phyloP scores from a whole-genome alignment of 441 rosid genomes.

The Erysimum pusillum region DNA sequence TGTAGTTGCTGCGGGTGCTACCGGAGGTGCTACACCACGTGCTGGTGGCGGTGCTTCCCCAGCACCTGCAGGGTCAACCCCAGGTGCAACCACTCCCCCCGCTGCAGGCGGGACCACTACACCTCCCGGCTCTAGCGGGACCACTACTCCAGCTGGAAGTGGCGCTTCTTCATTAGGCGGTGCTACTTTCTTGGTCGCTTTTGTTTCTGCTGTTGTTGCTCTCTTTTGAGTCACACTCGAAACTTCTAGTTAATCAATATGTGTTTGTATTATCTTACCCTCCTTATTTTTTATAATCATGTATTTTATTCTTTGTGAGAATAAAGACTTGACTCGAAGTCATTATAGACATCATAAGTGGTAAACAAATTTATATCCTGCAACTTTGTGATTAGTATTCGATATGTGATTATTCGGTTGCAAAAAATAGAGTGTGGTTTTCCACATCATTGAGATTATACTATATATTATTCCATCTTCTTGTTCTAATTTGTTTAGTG shows the following conservation, averaged over 20 bases:
- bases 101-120: slow-evolving; percentile 39
- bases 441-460: slow-evolving; percentile 1
- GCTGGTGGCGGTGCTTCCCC: slow-evolving; percentile 26
- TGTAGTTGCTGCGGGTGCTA: slow-evolving; percentile 41
- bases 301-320: slow-evolving; percentile 19
- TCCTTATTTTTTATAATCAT: slow-evolving; percentile 16
- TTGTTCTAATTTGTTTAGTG: background rate
- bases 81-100: slow-evolving; percentile 35
- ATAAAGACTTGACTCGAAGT: background rate
- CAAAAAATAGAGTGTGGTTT: background rate
- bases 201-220: slow-evolving; percentile 43
- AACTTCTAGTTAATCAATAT: background rate
- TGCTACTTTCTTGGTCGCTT: slow-evolving; percentile 32
- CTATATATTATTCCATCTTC: background rate
- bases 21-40: slow-evolving; percentile 25
- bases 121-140: slow-evolving; percentile 33
- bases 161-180: slow-evolving; percentile 41
- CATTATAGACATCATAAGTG: background rate
- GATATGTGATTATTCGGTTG: slow-evolving; percentile 15
- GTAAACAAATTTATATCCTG: background rate
- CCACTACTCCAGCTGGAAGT: slow-evolving; percentile 36
- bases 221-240: slow-evolving; percentile 39
- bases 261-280: slow-evolving; percentile 24
- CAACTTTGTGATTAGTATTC: slow-evolving; percentile 20
- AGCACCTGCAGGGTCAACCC: background rate